Evolutionary conservation across 345 rosid species (phyloP).

Genomic region (Citrus unshiu): DNA sequence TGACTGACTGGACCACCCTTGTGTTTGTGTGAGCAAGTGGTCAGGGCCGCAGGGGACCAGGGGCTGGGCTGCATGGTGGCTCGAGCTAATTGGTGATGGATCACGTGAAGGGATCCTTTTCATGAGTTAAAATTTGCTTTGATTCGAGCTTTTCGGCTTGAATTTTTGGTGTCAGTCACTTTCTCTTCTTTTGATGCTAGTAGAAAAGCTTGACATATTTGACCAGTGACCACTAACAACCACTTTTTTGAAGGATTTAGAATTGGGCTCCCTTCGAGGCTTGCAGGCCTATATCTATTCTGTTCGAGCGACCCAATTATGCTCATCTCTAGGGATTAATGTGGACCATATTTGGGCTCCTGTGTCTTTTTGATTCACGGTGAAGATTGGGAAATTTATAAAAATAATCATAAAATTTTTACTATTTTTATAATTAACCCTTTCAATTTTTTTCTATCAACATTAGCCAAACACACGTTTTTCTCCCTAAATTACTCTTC

Average conservation of each 20-base stretch:
- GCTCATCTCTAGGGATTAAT: background rate
- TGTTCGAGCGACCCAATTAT: background rate
- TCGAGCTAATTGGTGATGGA: conserved; percentile 19
- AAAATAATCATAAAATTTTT: too few relatives aligned
- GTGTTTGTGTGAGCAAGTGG: background rate
- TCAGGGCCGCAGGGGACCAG: too few relatives aligned
- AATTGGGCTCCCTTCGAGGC: conserved; percentile 11
- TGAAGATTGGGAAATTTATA: background rate
- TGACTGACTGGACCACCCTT: background rate
- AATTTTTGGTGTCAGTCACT: conserved; percentile 10
- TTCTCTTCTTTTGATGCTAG: conserved; percentile 41
- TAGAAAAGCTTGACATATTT: background rate
- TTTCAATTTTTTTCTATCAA: too few relatives aligned
- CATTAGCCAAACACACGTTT: too few relatives aligned
- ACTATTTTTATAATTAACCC: too few relatives aligned
- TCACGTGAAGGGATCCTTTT: conserved; percentile 38
- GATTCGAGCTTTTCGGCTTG: background rate
- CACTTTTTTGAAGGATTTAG: background rate
- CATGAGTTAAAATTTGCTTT: background rate
- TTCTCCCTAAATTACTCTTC: too few relatives aligned
- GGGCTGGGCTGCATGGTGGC: conserved; percentile 11
- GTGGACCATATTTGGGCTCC: conserved; percentile 10
- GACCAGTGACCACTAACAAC: background rate
- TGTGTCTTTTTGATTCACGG: background rate
- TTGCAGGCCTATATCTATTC: background rate